phyloP scores from a whole-genome alignment of 352 stramenopile species.

The Globisporangium spiculum region DNA sequence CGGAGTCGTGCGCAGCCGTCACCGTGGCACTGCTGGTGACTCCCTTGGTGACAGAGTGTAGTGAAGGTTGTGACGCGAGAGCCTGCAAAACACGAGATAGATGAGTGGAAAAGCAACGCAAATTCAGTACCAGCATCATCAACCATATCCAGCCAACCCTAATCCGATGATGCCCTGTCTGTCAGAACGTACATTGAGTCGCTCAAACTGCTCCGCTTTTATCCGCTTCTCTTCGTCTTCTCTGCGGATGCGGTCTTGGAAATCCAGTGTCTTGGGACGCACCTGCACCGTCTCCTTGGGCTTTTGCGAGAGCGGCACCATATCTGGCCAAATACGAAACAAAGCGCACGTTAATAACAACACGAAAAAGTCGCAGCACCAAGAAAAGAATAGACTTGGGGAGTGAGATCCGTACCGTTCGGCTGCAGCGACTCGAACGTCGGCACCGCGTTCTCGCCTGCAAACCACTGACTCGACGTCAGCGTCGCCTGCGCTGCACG shows the following conservation, averaged over 20 bases:
- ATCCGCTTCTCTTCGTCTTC: constrained; percentile 63
- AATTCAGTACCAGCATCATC: not conserved
- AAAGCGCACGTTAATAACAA: constrained; percentile 1
- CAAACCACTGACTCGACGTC: constrained; percentile 48
- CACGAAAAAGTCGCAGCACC: constrained; percentile 1
- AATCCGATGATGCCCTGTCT: not conserved
- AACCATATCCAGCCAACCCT: not conserved
- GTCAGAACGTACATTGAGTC: constrained; percentile 51
- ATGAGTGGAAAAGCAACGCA: constrained; percentile 9
- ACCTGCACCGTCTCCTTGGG: constrained; percentile 28
- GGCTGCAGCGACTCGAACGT: constrained; percentile 55
- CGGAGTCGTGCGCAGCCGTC: constrained; percentile 24
- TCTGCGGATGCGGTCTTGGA: constrained; percentile 51
- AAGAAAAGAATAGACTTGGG: not conserved
- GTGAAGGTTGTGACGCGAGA: constrained; percentile 64
- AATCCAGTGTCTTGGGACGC: constrained; percentile 66
- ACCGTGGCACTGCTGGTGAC: constrained; percentile 7
- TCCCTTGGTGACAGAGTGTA: constrained; percentile 51
- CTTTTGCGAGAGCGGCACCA: constrained; percentile 64
- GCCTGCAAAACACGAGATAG: constrained; percentile 21
- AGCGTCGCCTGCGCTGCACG: constrained; percentile 30
- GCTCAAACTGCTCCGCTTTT: constrained; percentile 64
- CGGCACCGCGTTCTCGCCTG: constrained; percentile 37
- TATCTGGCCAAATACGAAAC: constrained; percentile 24
- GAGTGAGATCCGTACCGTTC: constrained; percentile 25